Percentiles rank a stretch among this genome's conserved stretches.
phyloP scores from a whole-genome alignment of 345 rosid genomes.

The Hypericum perforatum region DNA sequence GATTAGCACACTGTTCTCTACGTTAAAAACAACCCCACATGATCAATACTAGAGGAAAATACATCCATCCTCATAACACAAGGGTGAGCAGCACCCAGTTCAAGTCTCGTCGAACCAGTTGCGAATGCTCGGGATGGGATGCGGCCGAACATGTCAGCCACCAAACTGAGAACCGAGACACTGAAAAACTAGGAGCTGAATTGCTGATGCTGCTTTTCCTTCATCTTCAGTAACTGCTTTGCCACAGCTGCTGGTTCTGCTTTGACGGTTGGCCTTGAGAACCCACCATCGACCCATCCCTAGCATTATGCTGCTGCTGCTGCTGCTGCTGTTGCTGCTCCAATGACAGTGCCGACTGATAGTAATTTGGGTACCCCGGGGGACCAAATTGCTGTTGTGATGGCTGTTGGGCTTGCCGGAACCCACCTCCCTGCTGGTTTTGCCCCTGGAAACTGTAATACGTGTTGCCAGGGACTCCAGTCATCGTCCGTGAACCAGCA shows the following conservation, averaged over 20 bases:
- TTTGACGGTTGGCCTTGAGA: constrained; percentile 74
- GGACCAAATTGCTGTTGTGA: constrained; percentile 79
- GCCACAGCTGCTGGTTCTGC: constrained; percentile 90
- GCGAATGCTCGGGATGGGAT: too few relatives aligned
- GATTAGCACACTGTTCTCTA: too few relatives aligned
- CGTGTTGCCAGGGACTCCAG: constrained; percentile 59
- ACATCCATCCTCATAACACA: too few relatives aligned
- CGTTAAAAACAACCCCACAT: too few relatives aligned
- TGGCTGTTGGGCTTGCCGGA: constrained; percentile 71
- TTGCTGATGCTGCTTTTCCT: neutral
- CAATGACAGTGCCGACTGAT: constrained; percentile 58
- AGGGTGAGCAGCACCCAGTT: too few relatives aligned
- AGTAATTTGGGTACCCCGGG: constrained; percentile 74
- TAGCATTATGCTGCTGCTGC: constrained; percentile 84
- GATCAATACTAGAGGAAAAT: too few relatives aligned
- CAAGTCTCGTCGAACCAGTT: too few relatives aligned
- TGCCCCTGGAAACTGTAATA: constrained; percentile 89
- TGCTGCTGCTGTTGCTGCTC: constrained; percentile 97
- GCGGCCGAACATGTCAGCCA: too few relatives aligned
- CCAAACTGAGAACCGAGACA: constrained; percentile 33
- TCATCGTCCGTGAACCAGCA: constrained; percentile 65
- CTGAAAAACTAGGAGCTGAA: constrained; percentile 42
- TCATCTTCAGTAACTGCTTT: constrained; percentile 61
- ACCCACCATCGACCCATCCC: constrained; percentile 54
- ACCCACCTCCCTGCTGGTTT: constrained; percentile 66